Conservation (phyloP, 1,139 yeast genomes). For the Yamadazyma spencermartinsiae region DNA sequence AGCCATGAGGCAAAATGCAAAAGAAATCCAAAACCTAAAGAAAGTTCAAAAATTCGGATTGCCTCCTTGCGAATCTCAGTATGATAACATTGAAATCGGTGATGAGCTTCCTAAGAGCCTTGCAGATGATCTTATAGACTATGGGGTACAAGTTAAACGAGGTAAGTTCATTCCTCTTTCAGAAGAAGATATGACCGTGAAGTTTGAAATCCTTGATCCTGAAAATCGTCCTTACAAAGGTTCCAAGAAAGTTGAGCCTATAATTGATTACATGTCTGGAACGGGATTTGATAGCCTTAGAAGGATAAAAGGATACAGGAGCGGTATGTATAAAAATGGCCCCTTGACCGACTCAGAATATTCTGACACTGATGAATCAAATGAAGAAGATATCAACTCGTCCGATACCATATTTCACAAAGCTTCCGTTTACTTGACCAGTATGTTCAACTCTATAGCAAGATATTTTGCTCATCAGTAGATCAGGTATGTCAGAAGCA, state of each 20-base stretch:
- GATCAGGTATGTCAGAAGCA: conserved; percentile 4
- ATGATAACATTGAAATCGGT: conserved; percentile 53
- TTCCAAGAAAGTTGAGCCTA: conserved; percentile 19
- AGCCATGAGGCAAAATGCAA: conserved; percentile 27
- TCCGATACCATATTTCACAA: conserved; percentile 7
- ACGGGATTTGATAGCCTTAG: conserved; percentile 11
- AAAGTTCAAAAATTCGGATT: conserved; percentile 25
- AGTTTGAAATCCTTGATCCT: conserved; percentile 33
- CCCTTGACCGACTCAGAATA: conserved; percentile 4
- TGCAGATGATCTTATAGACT: conserved; percentile 45
- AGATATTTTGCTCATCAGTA: conserved; percentile 1
- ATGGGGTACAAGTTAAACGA: conserved; percentile 43
- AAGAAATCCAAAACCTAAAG: conserved; percentile 24
- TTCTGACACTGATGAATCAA: conserved; percentile 7
- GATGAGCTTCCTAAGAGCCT: conserved; percentile 48
- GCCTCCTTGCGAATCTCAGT: conserved; percentile 46
- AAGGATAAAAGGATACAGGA: conserved; percentile 12
- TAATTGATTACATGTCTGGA: conserved; percentile 23
- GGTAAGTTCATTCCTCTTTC: conserved; percentile 51
- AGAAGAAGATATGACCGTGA: conserved; percentile 37
- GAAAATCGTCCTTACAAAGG: conserved; percentile 34
- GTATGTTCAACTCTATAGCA: conserved; percentile 10
- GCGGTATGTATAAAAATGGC: conserved; percentile 16
- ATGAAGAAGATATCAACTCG: conserved; percentile 1
- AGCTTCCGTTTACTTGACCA: conserved; percentile 10